A percentile compares a stretch with the other conserved stretches of the same genome.
phyloP scores from a whole-genome alignment of 1,284 basidiomycete genomes.

The Sanghuangporus sanghuang region DNA sequence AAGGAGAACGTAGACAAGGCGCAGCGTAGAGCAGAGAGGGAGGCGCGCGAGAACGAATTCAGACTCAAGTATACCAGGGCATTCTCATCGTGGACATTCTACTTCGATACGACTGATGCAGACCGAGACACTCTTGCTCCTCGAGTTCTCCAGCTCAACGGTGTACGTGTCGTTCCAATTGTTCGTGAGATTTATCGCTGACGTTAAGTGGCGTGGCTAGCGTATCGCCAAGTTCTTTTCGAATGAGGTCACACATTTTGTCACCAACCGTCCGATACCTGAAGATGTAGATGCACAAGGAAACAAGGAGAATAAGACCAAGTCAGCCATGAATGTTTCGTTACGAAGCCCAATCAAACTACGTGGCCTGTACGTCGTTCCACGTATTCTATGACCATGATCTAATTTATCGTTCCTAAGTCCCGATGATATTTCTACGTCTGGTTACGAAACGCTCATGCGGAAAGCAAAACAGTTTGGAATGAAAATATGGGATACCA shows the following conservation, averaged over 20 bases:
- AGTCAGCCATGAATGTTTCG: slow-evolving; percentile 23
- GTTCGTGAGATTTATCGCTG: slow-evolving; percentile 6
- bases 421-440: slow-evolving; percentile 24
- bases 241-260: slow-evolving; percentile 79
- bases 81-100: slow-evolving; percentile 82
- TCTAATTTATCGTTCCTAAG: slow-evolving; percentile 27
- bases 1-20: slow-evolving; percentile 28
- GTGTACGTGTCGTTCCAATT: slow-evolving; percentile 50
- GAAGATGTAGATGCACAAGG: slow-evolving; percentile 31
- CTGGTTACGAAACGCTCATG: slow-evolving; percentile 50
- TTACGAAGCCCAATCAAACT: slow-evolving; percentile 66
- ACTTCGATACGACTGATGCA: slow-evolving; percentile 71
- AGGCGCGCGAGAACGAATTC: slow-evolving; percentile 68
- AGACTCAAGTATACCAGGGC: slow-evolving; percentile 78
- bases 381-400: slow-evolving; percentile 11
- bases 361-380: slow-evolving; percentile 44
- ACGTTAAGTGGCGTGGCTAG: slow-evolving; percentile 33
- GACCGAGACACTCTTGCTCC: slow-evolving; percentile 42
- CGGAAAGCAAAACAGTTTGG: slow-evolving; percentile 72
- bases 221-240: slow-evolving; percentile 84
- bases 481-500: slow-evolving; percentile 86
- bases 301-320: slow-evolving; percentile 63
- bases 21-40: slow-evolving; percentile 42
- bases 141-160: slow-evolving; percentile 62
- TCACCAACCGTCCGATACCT: slow-evolving; percentile 56